Conservation (phyloP, 495 filamentous ascomycete species). For the Aspergillus diversus region DNA sequence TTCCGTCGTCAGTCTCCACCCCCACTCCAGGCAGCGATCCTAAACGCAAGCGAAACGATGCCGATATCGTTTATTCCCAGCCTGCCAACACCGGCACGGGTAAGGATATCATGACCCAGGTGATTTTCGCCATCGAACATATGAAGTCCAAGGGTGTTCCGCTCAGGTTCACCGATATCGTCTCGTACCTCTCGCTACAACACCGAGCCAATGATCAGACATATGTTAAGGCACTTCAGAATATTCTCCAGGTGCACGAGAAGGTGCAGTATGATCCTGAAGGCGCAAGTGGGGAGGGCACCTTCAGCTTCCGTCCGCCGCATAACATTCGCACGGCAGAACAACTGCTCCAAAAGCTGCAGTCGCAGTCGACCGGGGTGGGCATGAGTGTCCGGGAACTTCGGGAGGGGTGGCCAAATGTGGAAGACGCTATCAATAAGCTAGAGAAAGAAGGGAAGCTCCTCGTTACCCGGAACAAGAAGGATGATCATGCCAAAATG, state of each 20-base stretch:
- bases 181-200: slow-evolving; percentile 73
- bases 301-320: slow-evolving; percentile 75
- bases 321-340: slow-evolving; percentile 76
- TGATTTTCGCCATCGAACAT: slow-evolving; percentile 80
- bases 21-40: slow-evolving; percentile 45
- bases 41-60: slow-evolving; percentile 63
- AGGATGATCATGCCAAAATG: slow-evolving; percentile 82
- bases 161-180: slow-evolving; percentile 71
- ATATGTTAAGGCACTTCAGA: slow-evolving; percentile 48
- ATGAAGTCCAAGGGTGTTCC: slow-evolving; percentile 77
- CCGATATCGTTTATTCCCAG: slow-evolving; percentile 72
- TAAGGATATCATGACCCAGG: slow-evolving; percentile 78
- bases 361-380: slow-evolving; percentile 76
- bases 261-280: slow-evolving; percentile 72
- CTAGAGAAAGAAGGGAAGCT: slow-evolving; percentile 80
- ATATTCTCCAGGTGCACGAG: slow-evolving; percentile 56
- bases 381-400: slow-evolving; percentile 84
- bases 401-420: slow-evolving; percentile 91
- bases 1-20: slow-evolving; percentile 44
- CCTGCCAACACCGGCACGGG: slow-evolving; percentile 77
- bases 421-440: slow-evolving; percentile 72
- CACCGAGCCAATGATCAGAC: slow-evolving; percentile 50
- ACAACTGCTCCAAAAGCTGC: slow-evolving; percentile 77
- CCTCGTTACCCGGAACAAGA: slow-evolving; percentile 86
- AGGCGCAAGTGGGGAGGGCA: slow-evolving; percentile 62